A percentile compares a stretch with the other conserved stretches of the same genome.
These are phyloP conservation scores for Spathaspora boniae DNA, from an alignment of 805 yeast genomes.

Conservation along the genomic window DNA sequence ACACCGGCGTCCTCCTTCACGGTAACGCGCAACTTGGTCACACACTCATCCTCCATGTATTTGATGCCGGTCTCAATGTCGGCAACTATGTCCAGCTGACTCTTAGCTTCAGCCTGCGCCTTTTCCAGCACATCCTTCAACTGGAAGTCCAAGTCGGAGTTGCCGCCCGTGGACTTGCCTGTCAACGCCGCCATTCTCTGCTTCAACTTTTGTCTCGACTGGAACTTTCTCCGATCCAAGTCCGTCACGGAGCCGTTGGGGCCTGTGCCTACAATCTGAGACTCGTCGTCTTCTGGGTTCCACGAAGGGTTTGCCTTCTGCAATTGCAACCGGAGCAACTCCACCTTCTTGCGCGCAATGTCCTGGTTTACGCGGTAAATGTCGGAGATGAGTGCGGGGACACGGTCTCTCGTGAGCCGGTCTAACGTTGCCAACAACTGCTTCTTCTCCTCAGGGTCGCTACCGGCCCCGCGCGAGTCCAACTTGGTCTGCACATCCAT, in stretches of 20 bases:
- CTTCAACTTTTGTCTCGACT: constrained; percentile 70
- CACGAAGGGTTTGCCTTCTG: constrained; percentile 66
- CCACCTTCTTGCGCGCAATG: constrained; percentile 64
- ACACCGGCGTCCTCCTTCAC: constrained; percentile 47
- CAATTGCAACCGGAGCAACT: constrained; percentile 53
- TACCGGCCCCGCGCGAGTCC: constrained; percentile 21
- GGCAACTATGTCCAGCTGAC: constrained; percentile 56
- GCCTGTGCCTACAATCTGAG: constrained; percentile 70
- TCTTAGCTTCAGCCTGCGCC: constrained; percentile 51
- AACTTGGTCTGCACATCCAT: constrained; percentile 40
- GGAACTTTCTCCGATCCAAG: constrained; percentile 74
- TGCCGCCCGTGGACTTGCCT: constrained; percentile 53
- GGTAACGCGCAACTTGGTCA: constrained; percentile 38
- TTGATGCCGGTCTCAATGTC: constrained; percentile 73
- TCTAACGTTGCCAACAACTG: constrained; percentile 57
- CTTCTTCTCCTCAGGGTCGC: constrained; percentile 43
- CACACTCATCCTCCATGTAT: constrained; percentile 53
- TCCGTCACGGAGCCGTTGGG: constrained; percentile 85
- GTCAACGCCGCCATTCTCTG: constrained; percentile 93
- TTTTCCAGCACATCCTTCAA: constrained; percentile 50
- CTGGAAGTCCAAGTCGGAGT: constrained; percentile 52
- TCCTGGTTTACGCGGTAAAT: constrained; percentile 65
- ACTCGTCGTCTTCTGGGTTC: constrained; percentile 30
- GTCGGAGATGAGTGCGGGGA: constrained; percentile 65
- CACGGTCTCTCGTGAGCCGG: constrained; percentile 57